Percentiles rank a stretch among this genome's conserved stretches.
These are phyloP conservation scores for Noccaea caerulescens DNA, from an alignment of 345 rosid genomes.

Conservation along the genomic window DNA sequence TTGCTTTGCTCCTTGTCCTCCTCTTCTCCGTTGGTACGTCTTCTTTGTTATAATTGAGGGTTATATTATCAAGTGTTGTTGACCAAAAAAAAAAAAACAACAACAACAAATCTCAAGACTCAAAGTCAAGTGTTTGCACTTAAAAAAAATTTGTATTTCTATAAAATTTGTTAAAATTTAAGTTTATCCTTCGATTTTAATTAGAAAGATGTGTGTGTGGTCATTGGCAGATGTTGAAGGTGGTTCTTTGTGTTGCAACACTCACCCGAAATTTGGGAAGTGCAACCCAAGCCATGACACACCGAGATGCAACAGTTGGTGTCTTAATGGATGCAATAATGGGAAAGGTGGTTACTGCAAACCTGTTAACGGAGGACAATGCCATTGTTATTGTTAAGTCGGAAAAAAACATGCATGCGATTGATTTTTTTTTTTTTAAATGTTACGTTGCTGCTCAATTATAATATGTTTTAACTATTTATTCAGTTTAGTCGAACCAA, in stretches of 20 bases:
- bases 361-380: conserved; percentile 20
- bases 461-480: too few species aligned
- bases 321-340: conserved; percentile 23
- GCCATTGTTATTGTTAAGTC: conserved; percentile 26
- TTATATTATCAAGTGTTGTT: neutral
- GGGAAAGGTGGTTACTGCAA: conserved; percentile 25
- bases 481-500: too few species aligned
- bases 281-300: conserved; percentile 21
- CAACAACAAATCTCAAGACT: neutral
- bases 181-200: neutral
- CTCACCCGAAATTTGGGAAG: conserved; percentile 35
- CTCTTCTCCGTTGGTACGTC: conserved; percentile 11
- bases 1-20: conserved; percentile 27
- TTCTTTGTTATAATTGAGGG: neutral
- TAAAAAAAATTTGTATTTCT: neutral
- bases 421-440: neutral
- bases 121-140: neutral
- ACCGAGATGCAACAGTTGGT: conserved; percentile 24
- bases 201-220: too few species aligned
- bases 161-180: neutral
- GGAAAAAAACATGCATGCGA: neutral
- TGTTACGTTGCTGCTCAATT: neutral
- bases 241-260: conserved; percentile 36
- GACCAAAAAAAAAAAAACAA: neutral
- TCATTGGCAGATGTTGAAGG: conserved; percentile 19